Percentiles rank a stretch among this genome's conserved stretches.
These are phyloP conservation scores for Colletotrichum lupini DNA, from an alignment of 2,329 filamentous ascomycete species.

Conservation along the genomic window DNA sequence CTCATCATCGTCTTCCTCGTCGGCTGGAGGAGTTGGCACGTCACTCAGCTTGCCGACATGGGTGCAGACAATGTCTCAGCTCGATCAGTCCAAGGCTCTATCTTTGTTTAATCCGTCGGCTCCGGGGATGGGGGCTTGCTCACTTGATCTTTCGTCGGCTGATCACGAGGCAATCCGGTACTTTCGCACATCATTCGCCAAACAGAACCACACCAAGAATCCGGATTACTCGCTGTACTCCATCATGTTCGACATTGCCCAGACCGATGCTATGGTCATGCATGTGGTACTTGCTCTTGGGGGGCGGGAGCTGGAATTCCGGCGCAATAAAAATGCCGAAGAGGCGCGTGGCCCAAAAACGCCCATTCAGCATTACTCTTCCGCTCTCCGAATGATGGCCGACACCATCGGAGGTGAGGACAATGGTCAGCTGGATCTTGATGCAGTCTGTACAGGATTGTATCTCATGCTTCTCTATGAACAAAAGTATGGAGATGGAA, in stretches of 20 bases:
- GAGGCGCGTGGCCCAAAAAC: constrained; percentile 22
- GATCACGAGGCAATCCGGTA: constrained; percentile 50
- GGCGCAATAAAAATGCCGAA: constrained; percentile 33
- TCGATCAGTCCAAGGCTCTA: constrained; percentile 19
- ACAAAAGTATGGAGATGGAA: constrained; percentile 49
- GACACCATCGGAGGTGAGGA: constrained; percentile 40
- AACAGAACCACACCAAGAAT: constrained; percentile 49
- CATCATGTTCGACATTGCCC: constrained; percentile 48
- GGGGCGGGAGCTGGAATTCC: constrained; percentile 44
- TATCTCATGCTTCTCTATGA: constrained; percentile 52
- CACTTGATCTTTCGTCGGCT: constrained; percentile 41
- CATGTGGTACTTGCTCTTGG: constrained; percentile 48
- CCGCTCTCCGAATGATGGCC: constrained; percentile 45
- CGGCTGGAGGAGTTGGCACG: neutral
- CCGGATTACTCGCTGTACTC: constrained; percentile 48
- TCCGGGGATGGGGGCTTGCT: constrained; percentile 36
- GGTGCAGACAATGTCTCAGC: constrained; percentile 3
- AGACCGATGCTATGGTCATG: constrained; percentile 48
- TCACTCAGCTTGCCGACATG: constrained; percentile 21
- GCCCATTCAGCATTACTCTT: constrained; percentile 44
- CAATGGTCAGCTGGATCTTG: constrained; percentile 41
- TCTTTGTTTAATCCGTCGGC: constrained; percentile 29
- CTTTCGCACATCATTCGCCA: constrained; percentile 49
- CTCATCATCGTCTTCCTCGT: constrained; percentile 6
- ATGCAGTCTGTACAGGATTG: constrained; percentile 44